A percentile compares a stretch with the other conserved stretches of the same genome.
Evolutionary conservation across 192 early-diverging fungal genomes (phyloP).

Genomic region (Podila horticola): DNA sequence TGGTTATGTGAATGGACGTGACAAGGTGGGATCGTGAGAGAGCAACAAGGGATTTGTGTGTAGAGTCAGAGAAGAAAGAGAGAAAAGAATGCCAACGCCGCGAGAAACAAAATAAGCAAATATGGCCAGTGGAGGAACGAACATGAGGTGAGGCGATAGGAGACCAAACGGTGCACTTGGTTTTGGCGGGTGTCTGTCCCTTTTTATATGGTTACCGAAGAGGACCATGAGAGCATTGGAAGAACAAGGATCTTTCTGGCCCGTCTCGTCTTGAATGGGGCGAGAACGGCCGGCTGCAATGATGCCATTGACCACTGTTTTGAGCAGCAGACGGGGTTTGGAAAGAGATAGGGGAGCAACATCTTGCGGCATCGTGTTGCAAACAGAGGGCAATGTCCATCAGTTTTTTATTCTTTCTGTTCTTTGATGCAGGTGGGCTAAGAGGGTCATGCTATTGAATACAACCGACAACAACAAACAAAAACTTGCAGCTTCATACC

Average conservation of each 20-base stretch:
- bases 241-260: neutral
- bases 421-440: too few species aligned
- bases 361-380: too few species aligned
- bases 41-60: neutral
- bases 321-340: too few species aligned
- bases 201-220: conserved; percentile 24
- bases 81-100: neutral
- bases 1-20: neutral
- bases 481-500: too few species aligned
- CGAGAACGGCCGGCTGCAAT: too few species aligned
- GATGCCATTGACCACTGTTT: too few species aligned
- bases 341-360: too few species aligned
- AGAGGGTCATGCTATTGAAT: too few species aligned
- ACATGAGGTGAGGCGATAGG: neutral
- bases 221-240: neutral
- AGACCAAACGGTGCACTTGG: neutral
- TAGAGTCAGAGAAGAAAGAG: neutral
- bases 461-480: too few species aligned
- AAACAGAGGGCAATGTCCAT: too few species aligned
- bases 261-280: too few species aligned
- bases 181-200: neutral
- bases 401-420: too few species aligned
- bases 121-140: neutral
- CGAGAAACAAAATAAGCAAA: neutral
- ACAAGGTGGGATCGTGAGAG: neutral